phyloP scores from a whole-genome alignment of 2,329 filamentous ascomycete genomes.

The Colletotrichum abscissum region DNA sequence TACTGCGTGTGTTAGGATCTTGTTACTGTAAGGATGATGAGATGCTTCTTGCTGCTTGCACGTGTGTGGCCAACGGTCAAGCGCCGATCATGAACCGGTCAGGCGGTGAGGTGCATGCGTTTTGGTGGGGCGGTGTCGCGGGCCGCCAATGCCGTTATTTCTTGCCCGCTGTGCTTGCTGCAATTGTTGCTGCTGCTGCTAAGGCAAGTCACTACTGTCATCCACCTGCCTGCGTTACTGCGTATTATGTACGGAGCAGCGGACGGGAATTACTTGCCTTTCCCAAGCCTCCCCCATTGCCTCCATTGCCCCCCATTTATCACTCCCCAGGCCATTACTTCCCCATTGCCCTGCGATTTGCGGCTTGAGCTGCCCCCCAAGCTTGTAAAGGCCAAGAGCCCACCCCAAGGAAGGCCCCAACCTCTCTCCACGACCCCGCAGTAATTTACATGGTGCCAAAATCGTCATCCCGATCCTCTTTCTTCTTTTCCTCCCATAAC shows the following conservation, averaged over 20 bases:
- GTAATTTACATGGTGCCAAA: slow-evolving; percentile 5
- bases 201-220: too few relatives aligned
- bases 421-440: slow-evolving; percentile 7
- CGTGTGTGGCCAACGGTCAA: slow-evolving; percentile 5
- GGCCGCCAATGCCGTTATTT: slow-evolving; percentile 1
- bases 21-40: background rate
- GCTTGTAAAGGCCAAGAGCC: too few relatives aligned
- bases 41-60: background rate
- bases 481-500: background rate
- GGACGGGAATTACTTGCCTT: background rate
- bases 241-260: too few relatives aligned
- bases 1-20: too few relatives aligned
- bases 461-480: background rate
- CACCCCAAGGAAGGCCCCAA: background rate
- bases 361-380: too few relatives aligned
- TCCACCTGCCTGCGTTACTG: too few relatives aligned
- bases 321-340: too few relatives aligned
- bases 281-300: background rate
- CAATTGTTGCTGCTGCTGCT: too few relatives aligned
- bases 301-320: too few relatives aligned
- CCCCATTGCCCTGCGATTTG: too few relatives aligned
- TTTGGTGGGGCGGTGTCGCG: slow-evolving; percentile 3
- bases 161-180: background rate
- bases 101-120: slow-evolving; percentile 20
- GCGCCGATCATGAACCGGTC: slow-evolving; percentile 15